These are phyloP conservation scores for Tricholoma matsutake DNA, from an alignment of 768 basidiomycete species.

Conservation along the genomic window DNA sequence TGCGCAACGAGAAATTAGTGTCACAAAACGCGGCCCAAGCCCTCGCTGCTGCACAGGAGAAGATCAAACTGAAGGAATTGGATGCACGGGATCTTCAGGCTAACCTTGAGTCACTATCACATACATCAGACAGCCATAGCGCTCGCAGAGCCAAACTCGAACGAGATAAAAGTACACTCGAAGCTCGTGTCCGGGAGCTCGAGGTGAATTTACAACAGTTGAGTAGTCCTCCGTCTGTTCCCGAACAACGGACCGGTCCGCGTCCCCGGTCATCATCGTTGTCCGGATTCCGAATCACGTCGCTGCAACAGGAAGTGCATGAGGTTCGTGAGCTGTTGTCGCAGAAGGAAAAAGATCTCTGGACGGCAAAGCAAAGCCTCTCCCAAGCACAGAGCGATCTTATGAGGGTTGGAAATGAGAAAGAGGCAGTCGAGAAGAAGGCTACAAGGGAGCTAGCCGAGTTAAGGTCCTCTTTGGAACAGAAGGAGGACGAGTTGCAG, in stretches of 20 bases:
- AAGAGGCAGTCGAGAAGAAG: conserved; percentile 49
- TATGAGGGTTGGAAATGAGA: conserved; percentile 56
- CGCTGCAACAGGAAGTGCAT: conserved; percentile 54
- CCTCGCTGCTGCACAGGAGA: conserved; percentile 45
- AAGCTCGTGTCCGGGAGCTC: conserved; percentile 57
- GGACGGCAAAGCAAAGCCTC: conserved; percentile 43
- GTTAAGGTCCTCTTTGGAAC: conserved; percentile 43
- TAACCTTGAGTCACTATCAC: conserved; percentile 52
- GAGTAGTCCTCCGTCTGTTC: conserved; percentile 29
- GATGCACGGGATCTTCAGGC: conserved; percentile 53
- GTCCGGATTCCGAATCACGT: conserved; percentile 45
- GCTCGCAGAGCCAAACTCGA: conserved; percentile 44
- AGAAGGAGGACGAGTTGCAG: conserved; percentile 58
- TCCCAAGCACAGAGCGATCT: conserved; percentile 46
- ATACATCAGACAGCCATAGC: conserved; percentile 46
- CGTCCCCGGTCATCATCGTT: conserved; percentile 60
- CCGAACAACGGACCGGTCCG: conserved; percentile 30
- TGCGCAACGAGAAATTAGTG: conserved; percentile 51
- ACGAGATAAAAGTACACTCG: conserved; percentile 55
- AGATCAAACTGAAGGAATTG: conserved; percentile 47
- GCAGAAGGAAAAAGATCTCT: conserved; percentile 44
- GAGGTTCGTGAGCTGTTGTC: conserved; percentile 42
- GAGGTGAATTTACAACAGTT: conserved; percentile 40
- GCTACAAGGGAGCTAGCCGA: conserved; percentile 42
- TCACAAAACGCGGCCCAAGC: conserved; percentile 52